phyloP scores from a whole-genome alignment of 306 rosid species.

The Dalbergia cochinchinensis region DNA sequence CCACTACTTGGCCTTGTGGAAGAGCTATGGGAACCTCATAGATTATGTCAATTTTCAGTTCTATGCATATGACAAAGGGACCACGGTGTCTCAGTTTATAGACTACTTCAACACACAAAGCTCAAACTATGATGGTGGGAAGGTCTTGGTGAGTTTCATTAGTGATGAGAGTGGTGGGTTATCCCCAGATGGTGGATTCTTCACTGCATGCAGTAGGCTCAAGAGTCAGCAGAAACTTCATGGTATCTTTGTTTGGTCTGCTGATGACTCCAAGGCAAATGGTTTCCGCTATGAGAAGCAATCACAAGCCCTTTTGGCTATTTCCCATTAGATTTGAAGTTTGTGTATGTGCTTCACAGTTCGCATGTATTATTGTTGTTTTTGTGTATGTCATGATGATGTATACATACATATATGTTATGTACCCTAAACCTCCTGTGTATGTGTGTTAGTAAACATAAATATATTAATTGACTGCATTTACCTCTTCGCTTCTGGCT shows the following conservation, averaged over 20 bases:
- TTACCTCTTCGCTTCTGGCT: too few species aligned
- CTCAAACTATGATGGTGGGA: constrained; percentile 70
- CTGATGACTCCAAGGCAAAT: constrained; percentile 77
- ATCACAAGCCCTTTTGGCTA: constrained; percentile 70
- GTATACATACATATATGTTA: not conserved
- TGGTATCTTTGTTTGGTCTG: constrained; percentile 87
- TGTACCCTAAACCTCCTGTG: not conserved
- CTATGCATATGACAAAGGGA: constrained; percentile 76
- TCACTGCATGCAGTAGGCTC: constrained; percentile 62
- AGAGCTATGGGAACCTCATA: constrained; percentile 62
- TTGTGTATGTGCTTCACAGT: too few species aligned
- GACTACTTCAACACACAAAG: constrained; percentile 65
- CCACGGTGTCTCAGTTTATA: constrained; percentile 66
- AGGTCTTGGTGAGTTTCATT: constrained; percentile 70
- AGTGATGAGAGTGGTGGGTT: constrained; percentile 75
- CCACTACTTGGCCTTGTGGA: constrained; percentile 79
- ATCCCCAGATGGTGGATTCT: constrained; percentile 66
- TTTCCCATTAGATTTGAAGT: constrained; percentile 36
- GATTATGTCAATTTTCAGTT: constrained; percentile 90
- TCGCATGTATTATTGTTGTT: not conserved
- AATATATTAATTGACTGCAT: not conserved
- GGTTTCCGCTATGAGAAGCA: constrained; percentile 75
- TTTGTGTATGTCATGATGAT: not conserved
- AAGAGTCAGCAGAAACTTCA: constrained; percentile 59
- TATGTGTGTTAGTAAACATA: not conserved